Base-by-base conservation (phyloP, 352 stramenopile genomes). In the Phytophthora chlamydospora region DNA sequence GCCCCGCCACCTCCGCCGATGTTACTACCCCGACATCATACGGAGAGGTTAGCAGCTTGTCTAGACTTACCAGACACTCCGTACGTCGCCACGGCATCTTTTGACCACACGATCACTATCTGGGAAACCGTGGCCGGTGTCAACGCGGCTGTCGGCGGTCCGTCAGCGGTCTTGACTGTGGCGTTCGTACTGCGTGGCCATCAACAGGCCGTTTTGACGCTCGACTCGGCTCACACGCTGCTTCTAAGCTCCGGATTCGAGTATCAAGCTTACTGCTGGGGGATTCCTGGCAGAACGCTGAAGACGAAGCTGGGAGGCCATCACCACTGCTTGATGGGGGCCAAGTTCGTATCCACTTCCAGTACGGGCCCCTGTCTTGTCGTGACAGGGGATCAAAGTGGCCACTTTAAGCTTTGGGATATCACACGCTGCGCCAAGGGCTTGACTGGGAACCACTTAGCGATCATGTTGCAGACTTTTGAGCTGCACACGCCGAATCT, bases 241-340 rank as follows among this genome's bases (percentile, higher is more conserved):
- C 48, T 96, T 7, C 51, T 96, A 8, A 92, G 76, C 54, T 88
- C 72, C 6, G 88, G 86, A 0, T 96, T 95, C 40, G 88, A 96
- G 48, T 82, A 95, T 45, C 77, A 91, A 59, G 83, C 85, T 5
- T 90, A 90, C 24, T 88, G 85, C 54, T 96, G 88, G 88, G 89
- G 77, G 49, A 54, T 92, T 14, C 21, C 73, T 1, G 73, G 71
- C 33, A 62, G 74, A 29, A 66, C 62, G 2, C 62, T 89, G 4
- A 69, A 93, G 12, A 78, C 80, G 1, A 85, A 73, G 19, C 42
- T 93, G 12, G 66, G 60, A 13, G 88, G 88, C 0, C 88, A 96
- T 58, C 80, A 90, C 38, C 56, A 77, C 9, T 78, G 78, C 0
- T 80, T 95, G 12, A 79, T 94, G 40, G 81, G 82, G 6, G 78